Evolutionary conservation across 2,329 filamentous ascomycete species (phyloP).

Genomic region (Domatiomyces globalis): DNA sequence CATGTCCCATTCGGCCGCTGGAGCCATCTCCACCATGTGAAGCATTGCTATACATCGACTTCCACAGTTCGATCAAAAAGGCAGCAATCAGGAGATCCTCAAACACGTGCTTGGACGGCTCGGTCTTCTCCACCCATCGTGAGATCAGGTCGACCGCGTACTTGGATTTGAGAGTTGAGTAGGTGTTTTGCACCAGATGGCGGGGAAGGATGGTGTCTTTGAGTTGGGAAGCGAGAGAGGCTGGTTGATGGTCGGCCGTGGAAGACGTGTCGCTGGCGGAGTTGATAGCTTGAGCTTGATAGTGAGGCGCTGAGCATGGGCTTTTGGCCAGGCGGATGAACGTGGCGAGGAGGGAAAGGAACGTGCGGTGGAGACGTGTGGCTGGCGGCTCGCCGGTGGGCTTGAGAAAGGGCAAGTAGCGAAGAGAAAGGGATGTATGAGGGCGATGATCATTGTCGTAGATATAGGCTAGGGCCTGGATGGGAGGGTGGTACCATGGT

Average conservation of each 20-base stretch:
- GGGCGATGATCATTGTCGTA: slow-evolving; percentile 9
- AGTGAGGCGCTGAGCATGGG: slow-evolving; percentile 34
- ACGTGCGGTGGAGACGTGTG: slow-evolving; percentile 25
- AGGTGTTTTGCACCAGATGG: slow-evolving; percentile 65
- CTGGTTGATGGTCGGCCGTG: slow-evolving; percentile 57
- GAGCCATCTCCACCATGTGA: no score
- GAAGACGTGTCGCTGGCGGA: slow-evolving; percentile 52
- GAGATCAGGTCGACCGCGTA: slow-evolving; percentile 59
- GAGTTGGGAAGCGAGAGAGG: slow-evolving; percentile 40
- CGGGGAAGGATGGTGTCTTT: slow-evolving; percentile 73
- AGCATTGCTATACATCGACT: slow-evolving; percentile 53
- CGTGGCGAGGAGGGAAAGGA: slow-evolving; percentile 25
- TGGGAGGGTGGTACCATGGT: slow-evolving; percentile 78
- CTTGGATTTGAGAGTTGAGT: slow-evolving; percentile 61
- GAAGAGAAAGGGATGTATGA: slow-evolving; percentile 31
- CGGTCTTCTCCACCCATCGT: slow-evolving; percentile 75
- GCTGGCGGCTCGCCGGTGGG: slow-evolving; percentile 22
- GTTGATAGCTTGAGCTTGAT: slow-evolving; percentile 39
- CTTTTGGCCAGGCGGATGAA: slow-evolving; percentile 24
- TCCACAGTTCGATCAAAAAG: slow-evolving; percentile 86
- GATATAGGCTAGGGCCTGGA: slow-evolving; percentile 60
- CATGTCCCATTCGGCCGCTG: neutral
- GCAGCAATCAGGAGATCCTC: slow-evolving; percentile 85
- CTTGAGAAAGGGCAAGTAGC: slow-evolving; percentile 36
- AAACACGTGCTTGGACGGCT: slow-evolving; percentile 84